Base-by-base conservation (phyloP, 495 filamentous ascomycete genomes). In the Barbatosphaeria neglecta region DNA sequence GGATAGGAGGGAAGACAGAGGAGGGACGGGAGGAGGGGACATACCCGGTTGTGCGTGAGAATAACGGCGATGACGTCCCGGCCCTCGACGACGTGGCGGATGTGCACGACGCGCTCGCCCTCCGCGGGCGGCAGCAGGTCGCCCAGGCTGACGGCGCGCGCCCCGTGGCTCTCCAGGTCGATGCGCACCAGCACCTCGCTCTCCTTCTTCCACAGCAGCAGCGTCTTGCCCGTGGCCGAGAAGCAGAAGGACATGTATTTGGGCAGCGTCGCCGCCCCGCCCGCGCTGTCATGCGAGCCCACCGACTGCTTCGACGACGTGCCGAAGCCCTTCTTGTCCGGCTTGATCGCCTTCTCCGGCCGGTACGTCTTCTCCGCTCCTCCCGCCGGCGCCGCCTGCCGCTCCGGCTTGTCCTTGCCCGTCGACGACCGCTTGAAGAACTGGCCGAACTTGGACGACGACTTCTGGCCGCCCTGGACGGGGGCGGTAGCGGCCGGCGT, bases 161-260 rank as follows among this genome's bases (percentile, higher is more conserved):
- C 33, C 11, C 20, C 45, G 13, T 19, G 18, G 15, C 22, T 27
- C 37, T 47, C 37, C 20, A 40, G 18, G 35, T 41, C 45, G 19
- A 47, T 47, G 15, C 45, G 22, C 5, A 47, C 45, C 13, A 37
- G 19, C 1, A 45, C 18, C 19, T 45, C n/a, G 28, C 31, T 48
- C 22, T 46, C 37, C 38, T 40, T 49, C 23, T 44, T 46, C 52
- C 52, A 55, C 1, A 55, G 23, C 15, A 55, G 31, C 18, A 55
- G 27, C 17, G 15, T 48, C 16, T 22, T 39, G 16, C 52, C 45
- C 2, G 24, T 40, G 10, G 37, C 19, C 6, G 52, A 48, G 24
- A 55, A 55, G 33, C 44, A 48, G 38, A 55, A 55, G 16, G 38
- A 48, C 37, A 55, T 25, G 40, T 47, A 47, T 8, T 48, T 44